Conservation (phyloP, 148 eudicot species). For the Arctostaphylos glauca region DNA sequence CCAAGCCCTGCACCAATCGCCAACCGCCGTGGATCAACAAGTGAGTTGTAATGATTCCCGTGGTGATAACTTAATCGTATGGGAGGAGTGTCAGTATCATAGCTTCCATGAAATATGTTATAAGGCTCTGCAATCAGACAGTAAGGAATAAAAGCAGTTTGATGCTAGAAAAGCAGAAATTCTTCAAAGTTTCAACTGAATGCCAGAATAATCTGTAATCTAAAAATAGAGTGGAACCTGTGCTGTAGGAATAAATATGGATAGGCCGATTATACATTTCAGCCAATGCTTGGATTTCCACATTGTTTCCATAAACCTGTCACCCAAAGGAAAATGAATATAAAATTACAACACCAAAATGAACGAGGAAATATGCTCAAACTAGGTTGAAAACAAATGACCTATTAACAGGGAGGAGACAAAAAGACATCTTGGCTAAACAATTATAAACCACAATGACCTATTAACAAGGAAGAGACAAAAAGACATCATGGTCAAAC, state of each 20-base stretch:
- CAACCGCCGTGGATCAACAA: conserved; percentile 92
- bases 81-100: conserved; percentile 82
- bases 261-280: conserved; percentile 99
- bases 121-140: conserved; percentile 65
- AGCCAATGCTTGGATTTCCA: conserved; percentile 89
- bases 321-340: conserved; percentile 14
- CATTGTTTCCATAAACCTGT: conserved; percentile 96
- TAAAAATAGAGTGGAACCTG: conserved; percentile 45
- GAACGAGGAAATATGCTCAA: background rate
- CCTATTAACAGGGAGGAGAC: background rate
- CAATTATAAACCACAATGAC: background rate
- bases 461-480: background rate
- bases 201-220: background rate
- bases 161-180: background rate
- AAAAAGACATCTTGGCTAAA: background rate
- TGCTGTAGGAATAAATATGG: conserved; percentile 91
- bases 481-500: background rate
- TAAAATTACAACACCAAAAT: background rate
- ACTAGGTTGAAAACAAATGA: background rate
- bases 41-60: conserved; percentile 97
- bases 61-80: conserved; percentile 86
- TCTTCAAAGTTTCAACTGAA: background rate
- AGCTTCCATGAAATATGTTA: conserved; percentile 91
- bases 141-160: background rate
- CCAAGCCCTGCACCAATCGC: conserved; percentile 96